A percentile compares a stretch with the other conserved stretches of the same genome.
These are phyloP conservation scores for Trifolium pratense DNA, from an alignment of 306 rosid genomes.

Conservation along the genomic window DNA sequence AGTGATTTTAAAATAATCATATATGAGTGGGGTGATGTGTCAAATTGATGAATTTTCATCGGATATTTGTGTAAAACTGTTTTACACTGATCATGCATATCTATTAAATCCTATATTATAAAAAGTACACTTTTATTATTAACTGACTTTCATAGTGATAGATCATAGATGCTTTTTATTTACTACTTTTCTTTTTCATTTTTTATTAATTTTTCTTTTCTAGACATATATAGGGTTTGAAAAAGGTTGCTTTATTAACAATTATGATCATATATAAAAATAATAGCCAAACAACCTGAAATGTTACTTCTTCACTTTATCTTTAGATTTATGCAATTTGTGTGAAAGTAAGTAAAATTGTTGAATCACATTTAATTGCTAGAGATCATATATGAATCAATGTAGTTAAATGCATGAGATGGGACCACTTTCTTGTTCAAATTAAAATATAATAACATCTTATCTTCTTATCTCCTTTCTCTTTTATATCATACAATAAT, in stretches of 20 bases:
- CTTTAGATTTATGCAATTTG: conserved; percentile 40
- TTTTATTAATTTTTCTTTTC: background rate
- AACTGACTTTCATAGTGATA: no score
- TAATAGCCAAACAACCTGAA: conserved; percentile 52
- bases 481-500: conserved; percentile 4
- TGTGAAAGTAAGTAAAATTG: conserved; percentile 45
- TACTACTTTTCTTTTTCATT: background rate
- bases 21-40: no score
- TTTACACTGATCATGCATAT: no score
- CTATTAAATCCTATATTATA: no score
- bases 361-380: conserved; percentile 30
- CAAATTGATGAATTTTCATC: no score
- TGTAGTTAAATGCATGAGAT: conserved; percentile 39
- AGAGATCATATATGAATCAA: conserved; percentile 23
- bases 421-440: conserved; percentile 60
- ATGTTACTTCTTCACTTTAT: conserved; percentile 46
- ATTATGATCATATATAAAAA: conserved; percentile 39
- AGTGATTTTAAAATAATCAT: no score
- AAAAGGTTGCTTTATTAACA: conserved; percentile 39
- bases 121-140: no score
- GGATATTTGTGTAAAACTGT: no score
- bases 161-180: background rate
- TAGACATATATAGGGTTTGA: conserved; percentile 27
- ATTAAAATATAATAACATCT: conserved; percentile 44
- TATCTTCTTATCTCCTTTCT: conserved; percentile 53